Base-by-base conservation (phyloP, 1,284 basidiomycete genomes). In the Tremellales sp. region DNA sequence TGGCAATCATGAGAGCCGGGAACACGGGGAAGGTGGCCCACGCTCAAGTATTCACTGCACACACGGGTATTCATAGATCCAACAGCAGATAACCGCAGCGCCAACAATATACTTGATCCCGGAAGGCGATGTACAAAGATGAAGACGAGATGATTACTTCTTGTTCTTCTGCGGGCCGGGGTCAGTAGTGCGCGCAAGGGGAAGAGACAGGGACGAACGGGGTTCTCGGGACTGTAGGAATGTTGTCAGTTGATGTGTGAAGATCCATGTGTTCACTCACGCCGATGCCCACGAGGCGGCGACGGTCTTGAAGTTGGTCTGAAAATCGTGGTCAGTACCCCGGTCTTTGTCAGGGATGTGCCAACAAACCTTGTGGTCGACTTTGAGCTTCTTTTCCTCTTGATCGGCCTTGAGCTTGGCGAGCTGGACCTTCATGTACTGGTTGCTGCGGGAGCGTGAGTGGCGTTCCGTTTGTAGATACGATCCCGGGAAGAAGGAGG, bases 401-500 rank as follows among this genome's bases (percentile, higher is more conserved):
- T 63, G 55, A 34, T 69, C 67, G 25, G 54, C 63, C 66, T 70
- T 71, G 60, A 71, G 63, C 58, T 71, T 69, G 56, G 67, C 68
- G 51, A 71, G 68, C 52, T 69, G 66, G 41, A 69, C 66, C 62
- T 71, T 71, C 67, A 71, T 69, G 65, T 63, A 71, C 38, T 63
- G 54, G 60, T 71, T 69, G 66, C 68, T 71, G 50, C 2, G 13
- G 5, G 16, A 4, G 19, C 19, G 24, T 39, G 29, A 43, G 16
- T 18, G 14, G 18, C n/a, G 12, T 24, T 24, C 22, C 10, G 8
- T 10, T 24, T 22, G 18, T 16, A n/a, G 7, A 40, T 25, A 6
- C 38, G 12, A 22, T 18, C 18, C 12, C 12, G 10, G 35, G 13
- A 18, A 12, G 35, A 14, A 37, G 14, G 14, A 19, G 35, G 14